Conservation (phyloP, 2,329 filamentous ascomycete genomes). For the Dendrostoma leiphaemia region DNA sequence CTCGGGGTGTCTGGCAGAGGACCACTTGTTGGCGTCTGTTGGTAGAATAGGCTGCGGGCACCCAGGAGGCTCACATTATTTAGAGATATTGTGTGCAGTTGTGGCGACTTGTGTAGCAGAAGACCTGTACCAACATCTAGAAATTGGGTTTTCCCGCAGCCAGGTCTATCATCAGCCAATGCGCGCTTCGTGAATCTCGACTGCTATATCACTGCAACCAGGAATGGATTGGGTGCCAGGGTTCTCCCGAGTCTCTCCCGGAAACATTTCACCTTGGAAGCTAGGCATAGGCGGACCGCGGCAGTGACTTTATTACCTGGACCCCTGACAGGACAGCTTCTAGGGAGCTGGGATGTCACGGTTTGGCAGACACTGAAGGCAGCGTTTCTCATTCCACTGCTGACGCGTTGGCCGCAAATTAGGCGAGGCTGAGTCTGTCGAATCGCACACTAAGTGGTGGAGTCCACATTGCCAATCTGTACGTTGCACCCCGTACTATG, state of each 20-base stretch:
- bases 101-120: neutral
- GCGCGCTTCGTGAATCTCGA: too few species aligned
- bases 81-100: neutral
- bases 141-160: too few species aligned
- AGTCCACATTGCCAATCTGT: neutral
- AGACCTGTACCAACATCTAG: neutral
- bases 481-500: neutral
- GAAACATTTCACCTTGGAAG: neutral
- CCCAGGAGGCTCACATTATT: neutral
- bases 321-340: neutral
- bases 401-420: constrained; percentile 7
- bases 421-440: neutral
- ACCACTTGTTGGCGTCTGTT: neutral
- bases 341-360: neutral
- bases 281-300: neutral
- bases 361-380: neutral
- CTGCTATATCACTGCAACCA: neutral
- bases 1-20: neutral
- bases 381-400: constrained; percentile 7
- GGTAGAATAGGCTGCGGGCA: neutral
- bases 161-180: neutral
- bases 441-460: neutral
- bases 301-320: neutral
- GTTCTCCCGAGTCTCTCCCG: neutral
- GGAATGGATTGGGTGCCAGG: neutral